phyloP scores from a whole-genome alignment of 495 filamentous ascomycete genomes.

The Hypomontagnella monticulosa region DNA sequence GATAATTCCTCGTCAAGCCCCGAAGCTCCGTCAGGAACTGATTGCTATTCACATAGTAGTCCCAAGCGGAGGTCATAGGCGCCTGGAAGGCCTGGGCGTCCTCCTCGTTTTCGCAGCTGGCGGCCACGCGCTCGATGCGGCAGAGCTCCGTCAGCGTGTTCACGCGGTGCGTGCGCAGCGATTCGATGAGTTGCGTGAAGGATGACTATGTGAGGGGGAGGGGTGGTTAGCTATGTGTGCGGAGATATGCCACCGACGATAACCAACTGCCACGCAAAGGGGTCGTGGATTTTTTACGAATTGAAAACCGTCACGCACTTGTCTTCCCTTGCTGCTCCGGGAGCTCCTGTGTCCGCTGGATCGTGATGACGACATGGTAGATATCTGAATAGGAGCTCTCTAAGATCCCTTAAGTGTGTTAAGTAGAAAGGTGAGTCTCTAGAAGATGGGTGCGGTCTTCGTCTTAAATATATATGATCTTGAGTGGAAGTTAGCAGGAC shows the following conservation, averaged over 20 bases:
- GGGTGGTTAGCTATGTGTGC: too few species aligned
- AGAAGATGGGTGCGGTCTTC: background rate
- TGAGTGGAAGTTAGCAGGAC: background rate
- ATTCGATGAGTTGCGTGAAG: conserved; percentile 56
- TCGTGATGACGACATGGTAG: conserved; percentile 37
- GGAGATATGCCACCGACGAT: background rate
- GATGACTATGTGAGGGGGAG: too few species aligned
- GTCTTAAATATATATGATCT: background rate
- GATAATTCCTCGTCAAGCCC: conserved; percentile 74
- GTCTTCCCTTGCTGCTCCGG: conserved; percentile 32
- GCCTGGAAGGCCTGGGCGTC: conserved; percentile 64
- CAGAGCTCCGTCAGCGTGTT: conserved; percentile 80
- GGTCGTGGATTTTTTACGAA: conserved; percentile 34
- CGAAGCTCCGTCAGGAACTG: conserved; percentile 77
- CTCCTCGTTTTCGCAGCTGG: conserved; percentile 61
- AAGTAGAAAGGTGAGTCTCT: background rate
- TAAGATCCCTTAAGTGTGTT: background rate
- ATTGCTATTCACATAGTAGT: conserved; percentile 77
- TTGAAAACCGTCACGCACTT: conserved; percentile 44
- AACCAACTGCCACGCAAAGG: background rate
- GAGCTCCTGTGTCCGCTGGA: conserved; percentile 32
- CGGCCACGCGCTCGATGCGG: conserved; percentile 74
- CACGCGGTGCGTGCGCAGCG: conserved; percentile 69
- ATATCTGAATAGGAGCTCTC: conserved; percentile 1
- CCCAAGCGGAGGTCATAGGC: conserved; percentile 77